Conservation (phyloP, 768 basidiomycete genomes). For the Pleurotus eryngii region DNA sequence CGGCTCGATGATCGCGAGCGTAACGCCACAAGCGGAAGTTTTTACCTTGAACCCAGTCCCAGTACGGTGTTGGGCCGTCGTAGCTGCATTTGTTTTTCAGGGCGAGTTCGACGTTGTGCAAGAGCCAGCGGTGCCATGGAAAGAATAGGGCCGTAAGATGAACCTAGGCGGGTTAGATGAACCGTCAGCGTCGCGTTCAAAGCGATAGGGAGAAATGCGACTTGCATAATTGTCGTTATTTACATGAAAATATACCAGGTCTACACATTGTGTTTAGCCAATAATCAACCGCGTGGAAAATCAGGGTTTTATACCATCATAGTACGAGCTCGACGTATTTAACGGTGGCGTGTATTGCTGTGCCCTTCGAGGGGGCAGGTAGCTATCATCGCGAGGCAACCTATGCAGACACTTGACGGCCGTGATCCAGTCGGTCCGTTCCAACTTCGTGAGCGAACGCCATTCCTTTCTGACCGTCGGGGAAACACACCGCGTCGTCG, state of each 20-base stretch:
- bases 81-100: conserved; percentile 16
- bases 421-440: conserved; percentile 6
- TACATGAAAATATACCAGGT: conserved; percentile 18
- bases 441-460: background rate
- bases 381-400: conserved; percentile 7
- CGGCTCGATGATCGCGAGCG: too few relatives aligned
- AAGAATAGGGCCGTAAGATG: conserved; percentile 19
- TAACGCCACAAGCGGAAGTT: background rate
- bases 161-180: conserved; percentile 10
- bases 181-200: background rate
- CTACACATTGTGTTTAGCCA: background rate
- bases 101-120: conserved; percentile 14
- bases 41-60: conserved; percentile 22
- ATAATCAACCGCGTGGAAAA: background rate
- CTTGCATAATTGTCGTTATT: conserved; percentile 6
- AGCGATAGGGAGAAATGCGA: background rate
- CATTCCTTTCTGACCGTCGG: conserved; percentile 12
- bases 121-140: conserved; percentile 22
- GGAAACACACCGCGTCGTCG: conserved; percentile 9
- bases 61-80: conserved; percentile 18
- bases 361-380: conserved; percentile 9
- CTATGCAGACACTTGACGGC: conserved; percentile 17
- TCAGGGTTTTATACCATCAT: conserved; percentile 13
- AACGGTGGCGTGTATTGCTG: conserved; percentile 12
- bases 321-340: conserved; percentile 16